Evolutionary conservation across 192 early-diverging fungal species (phyloP).

Genomic region (Entomortierella parvispora): DNA sequence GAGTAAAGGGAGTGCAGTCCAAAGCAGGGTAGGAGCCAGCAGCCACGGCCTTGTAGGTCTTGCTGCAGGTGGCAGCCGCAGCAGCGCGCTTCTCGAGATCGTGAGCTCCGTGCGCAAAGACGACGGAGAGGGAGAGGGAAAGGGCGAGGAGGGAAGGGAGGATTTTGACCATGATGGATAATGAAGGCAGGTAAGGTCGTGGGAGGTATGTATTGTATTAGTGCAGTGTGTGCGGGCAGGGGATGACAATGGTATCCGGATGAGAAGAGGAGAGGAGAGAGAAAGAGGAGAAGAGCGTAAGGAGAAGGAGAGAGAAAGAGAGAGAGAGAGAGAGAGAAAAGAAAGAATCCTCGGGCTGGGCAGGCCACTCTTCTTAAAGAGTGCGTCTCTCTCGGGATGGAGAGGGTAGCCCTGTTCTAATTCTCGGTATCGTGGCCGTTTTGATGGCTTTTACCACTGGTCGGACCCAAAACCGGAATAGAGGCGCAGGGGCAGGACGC

Average conservation of each 20-base stretch:
- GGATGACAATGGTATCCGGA: slow-evolving; percentile 1
- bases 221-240: neutral
- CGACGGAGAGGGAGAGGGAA: slow-evolving; percentile 21
- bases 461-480: too few relatives aligned
- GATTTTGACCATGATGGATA: slow-evolving; percentile 36
- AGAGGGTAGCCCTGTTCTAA: too few relatives aligned
- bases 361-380: too few relatives aligned
- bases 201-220: neutral
- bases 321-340: neutral
- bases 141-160: slow-evolving; percentile 11
- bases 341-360: neutral
- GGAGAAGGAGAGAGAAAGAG: neutral
- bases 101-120: slow-evolving; percentile 17
- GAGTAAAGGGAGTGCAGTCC: slow-evolving; percentile 42
- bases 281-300: neutral
- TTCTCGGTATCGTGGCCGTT: too few relatives aligned
- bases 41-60: slow-evolving; percentile 25
- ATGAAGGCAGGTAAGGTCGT: neutral
- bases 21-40: slow-evolving; percentile 33
- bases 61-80: slow-evolving; percentile 12
- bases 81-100: slow-evolving; percentile 37
- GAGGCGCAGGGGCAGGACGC: too few relatives aligned
- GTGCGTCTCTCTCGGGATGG: too few relatives aligned
- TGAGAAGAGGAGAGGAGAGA: neutral
- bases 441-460: too few relatives aligned